These are phyloP conservation scores for Plantago ovata DNA, from an alignment of 257 asterid species.

Conservation along the genomic window DNA sequence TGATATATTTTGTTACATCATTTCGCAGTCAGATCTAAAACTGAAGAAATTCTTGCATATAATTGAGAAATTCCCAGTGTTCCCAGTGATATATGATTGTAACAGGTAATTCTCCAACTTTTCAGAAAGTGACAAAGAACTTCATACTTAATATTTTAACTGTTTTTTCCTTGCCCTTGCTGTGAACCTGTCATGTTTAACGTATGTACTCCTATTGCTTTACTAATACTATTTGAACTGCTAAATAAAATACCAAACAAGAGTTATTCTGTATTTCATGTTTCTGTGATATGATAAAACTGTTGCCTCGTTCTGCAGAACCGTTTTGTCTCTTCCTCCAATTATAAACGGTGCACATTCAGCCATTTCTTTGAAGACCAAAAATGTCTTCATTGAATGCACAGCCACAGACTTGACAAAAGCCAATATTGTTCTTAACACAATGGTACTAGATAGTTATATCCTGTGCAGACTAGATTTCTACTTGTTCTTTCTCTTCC, in stretches of 20 bases:
- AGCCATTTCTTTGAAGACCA: conserved; percentile 79
- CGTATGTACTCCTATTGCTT: no score
- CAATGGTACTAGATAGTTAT: conserved; percentile 58
- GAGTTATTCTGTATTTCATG: neutral
- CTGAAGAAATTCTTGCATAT: conserved; percentile 95
- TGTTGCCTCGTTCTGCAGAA: conserved; percentile 54
- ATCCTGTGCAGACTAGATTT: conserved; percentile 14
- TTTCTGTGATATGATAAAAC: conserved; percentile 2
- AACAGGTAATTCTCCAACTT: conserved; percentile 54
- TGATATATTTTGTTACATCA: conserved; percentile 11
- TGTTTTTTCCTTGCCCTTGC: neutral
- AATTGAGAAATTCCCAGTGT: conserved; percentile 83
- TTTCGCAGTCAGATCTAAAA: conserved; percentile 78
- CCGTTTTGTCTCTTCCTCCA: conserved; percentile 91
- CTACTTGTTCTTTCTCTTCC: neutral
- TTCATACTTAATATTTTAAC: neutral
- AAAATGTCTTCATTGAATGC: conserved; percentile 89
- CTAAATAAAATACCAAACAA: no score
- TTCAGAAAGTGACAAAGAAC: neutral
- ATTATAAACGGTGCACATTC: conserved; percentile 97
- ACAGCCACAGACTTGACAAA: conserved; percentile 94
- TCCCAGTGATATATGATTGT: conserved; percentile 81
- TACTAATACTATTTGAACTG: no score
- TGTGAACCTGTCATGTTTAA: neutral
- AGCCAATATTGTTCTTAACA: conserved; percentile 85